Percentiles rank a stretch among this genome's conserved stretches.
Evolutionary conservation across 768 basidiomycete species (phyloP).

Genomic region (Leucogyrophana mollusca): DNA sequence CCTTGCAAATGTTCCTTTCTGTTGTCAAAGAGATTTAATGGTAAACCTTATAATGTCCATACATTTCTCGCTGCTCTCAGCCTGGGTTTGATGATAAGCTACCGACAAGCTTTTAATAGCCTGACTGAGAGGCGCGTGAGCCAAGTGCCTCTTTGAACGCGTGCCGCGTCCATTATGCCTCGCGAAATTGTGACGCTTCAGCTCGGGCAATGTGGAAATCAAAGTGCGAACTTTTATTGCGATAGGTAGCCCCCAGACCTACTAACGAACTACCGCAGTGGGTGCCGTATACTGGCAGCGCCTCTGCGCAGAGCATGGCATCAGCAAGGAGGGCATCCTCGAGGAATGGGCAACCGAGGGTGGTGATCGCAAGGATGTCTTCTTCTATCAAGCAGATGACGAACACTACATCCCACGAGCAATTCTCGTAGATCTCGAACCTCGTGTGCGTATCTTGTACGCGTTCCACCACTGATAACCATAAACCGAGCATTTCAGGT

Average conservation of each 20-base stretch:
- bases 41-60: slow-evolving; percentile 20
- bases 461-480: slow-evolving; percentile 4
- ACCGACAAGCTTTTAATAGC: neutral
- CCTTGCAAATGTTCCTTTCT: slow-evolving; percentile 5
- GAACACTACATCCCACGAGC: slow-evolving; percentile 98
- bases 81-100: no score
- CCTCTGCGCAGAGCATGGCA: slow-evolving; percentile 97
- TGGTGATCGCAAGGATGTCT: slow-evolving; percentile 97
- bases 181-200: slow-evolving; percentile 83
- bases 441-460: slow-evolving; percentile 65
- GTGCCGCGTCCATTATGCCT: slow-evolving; percentile 50
- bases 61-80: slow-evolving; percentile 8
- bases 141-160: slow-evolving; percentile 12
- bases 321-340: slow-evolving; percentile 91
- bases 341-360: slow-evolving; percentile 97
- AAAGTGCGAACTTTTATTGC: slow-evolving; percentile 64
- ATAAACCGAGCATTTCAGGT: slow-evolving; percentile 45
- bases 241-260: no score
- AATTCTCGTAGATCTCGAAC: slow-evolving; percentile 94
- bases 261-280: no score
- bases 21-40: slow-evolving; percentile 9
- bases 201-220: slow-evolving; percentile 91
- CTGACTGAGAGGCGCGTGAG: slow-evolving; percentile 7
- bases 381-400: slow-evolving; percentile 99
- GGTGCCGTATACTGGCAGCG: slow-evolving; percentile 98